These are phyloP conservation scores for Dictyophora rubrovolvata DNA, from an alignment of 768 basidiomycete species.

Conservation along the genomic window DNA sequence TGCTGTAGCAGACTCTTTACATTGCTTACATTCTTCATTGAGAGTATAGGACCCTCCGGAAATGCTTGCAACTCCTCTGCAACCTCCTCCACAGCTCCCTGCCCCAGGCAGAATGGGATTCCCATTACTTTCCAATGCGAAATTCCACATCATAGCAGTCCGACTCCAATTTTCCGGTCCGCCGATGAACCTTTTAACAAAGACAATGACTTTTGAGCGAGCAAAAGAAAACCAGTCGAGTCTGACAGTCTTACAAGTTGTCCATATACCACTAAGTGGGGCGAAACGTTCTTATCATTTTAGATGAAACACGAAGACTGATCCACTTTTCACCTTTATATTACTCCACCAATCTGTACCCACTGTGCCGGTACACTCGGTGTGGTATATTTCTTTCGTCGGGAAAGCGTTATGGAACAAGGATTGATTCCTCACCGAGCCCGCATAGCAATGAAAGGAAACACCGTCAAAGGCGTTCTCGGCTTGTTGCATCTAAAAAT, in stretches of 20 bases:
- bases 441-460: conserved; percentile 63
- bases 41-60: conserved; percentile 52
- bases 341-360: conserved; percentile 72
- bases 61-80: conserved; percentile 56
- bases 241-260: conserved; percentile 39
- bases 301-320: background rate
- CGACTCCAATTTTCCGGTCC: conserved; percentile 14
- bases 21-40: conserved; percentile 59
- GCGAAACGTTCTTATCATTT: no score
- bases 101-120: conserved; percentile 58
- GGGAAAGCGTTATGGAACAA: conserved; percentile 46
- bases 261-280: conserved; percentile 52
- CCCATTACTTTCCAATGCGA: conserved; percentile 54
- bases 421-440: conserved; percentile 42
- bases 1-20: background rate
- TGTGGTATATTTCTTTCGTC: conserved; percentile 44
- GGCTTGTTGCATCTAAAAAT: conserved; percentile 43
- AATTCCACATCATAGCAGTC: conserved; percentile 66
- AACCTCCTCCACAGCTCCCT: conserved; percentile 53
- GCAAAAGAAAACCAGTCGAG: background rate
- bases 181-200: conserved; percentile 12
- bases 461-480: conserved; percentile 49
- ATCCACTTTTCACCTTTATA: conserved; percentile 43
- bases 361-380: conserved; percentile 54
- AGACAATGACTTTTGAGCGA: no score